phyloP scores from a whole-genome alignment of 208 protist species.

The Vickermania ingenoplastis region DNA sequence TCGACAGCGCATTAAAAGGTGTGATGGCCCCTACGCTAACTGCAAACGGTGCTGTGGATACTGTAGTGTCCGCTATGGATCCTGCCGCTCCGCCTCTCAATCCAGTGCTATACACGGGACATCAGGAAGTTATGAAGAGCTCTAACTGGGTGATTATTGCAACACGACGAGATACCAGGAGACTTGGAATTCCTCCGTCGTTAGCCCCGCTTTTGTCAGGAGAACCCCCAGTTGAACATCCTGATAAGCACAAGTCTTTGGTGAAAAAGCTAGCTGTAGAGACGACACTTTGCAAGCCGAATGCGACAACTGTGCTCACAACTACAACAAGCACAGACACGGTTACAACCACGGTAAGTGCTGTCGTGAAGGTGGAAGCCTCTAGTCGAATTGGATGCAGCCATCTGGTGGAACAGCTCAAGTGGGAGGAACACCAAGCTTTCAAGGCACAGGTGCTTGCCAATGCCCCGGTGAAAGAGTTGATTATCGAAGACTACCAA shows the following conservation, averaged over 20 bases:
- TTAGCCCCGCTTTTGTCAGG: conserved; percentile 56
- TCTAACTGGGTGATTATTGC: conserved; percentile 49
- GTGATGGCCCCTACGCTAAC: neutral
- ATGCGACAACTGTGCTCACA: neutral
- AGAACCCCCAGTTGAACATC: conserved; percentile 56
- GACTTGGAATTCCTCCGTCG: conserved; percentile 38
- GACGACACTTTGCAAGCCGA: neutral
- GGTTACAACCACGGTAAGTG: conserved; percentile 1
- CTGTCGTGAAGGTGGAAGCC: conserved; percentile 2
- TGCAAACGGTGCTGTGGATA: neutral
- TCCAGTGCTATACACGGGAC: conserved; percentile 49
- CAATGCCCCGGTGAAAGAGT: conserved; percentile 24
- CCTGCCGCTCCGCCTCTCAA: conserved; percentile 13
- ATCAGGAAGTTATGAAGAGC: conserved; percentile 27
- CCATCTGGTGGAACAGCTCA: conserved; percentile 32
- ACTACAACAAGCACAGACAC: conserved; percentile 2
- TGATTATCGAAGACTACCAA: conserved; percentile 50
- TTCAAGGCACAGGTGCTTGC: conserved; percentile 32
- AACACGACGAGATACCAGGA: conserved; percentile 25
- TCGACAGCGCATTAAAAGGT: conserved; percentile 6
- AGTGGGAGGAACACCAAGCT: conserved; percentile 49
- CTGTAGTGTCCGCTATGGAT: conserved; percentile 1
- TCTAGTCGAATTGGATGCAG: conserved; percentile 12
- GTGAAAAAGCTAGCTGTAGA: conserved; percentile 19
- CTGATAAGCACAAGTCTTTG: conserved; percentile 32